Evolutionary conservation across 1,139 yeast species (phyloP), one percentile per base, ranked within the genome.

Genomic region (Maudiozyma humilis): DNA sequence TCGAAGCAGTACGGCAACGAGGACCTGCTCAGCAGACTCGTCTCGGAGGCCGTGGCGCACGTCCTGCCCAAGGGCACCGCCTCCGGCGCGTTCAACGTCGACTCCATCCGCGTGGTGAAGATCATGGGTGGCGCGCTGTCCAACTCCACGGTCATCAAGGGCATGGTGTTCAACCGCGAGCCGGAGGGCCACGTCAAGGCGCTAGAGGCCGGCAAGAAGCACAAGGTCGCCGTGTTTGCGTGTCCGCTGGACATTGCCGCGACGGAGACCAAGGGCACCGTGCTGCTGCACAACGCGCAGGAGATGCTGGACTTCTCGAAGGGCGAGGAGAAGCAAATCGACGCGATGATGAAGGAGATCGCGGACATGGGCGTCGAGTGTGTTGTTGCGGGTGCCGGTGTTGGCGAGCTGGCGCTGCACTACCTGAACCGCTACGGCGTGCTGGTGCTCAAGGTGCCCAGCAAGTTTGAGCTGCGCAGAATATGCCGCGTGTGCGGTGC

Each of bases 231-330:
- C 7, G 91, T 88, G 3, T 93, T 75, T 68, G 87, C 96, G 13
- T 82, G 95, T 64, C 96, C 97, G 27, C 79, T 91, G 49, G 98
- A 91, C 66, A 87, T 86, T 51, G 82, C 96, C 18, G 82, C 88
- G 48, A 89, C 98, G 15, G 98, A 91, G 70, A 89, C 97, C 19
- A 89, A 91, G 68, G 97, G 98, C 42, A 93, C 98, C 10, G 98
- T 91, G 37, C 72, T 91, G 56, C 73, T 91, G 54, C 96, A 89
- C 68, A 89, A 87, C 61, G 98, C 98, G 10, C 77, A 89, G 65
- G 98, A 91, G 67, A 89, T 91, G 96, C 74, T 91, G 54, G 93
- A 88, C 61, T 91, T 91, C 67, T 79, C 95, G 51, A 86, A 84
- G 69, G 98, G 96, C 53, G 98, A 91, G 68, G 98, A 91, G 68